Evolutionary conservation across 2,329 filamentous ascomycete species (phyloP).

Genomic region (Botrytis fabae): DNA sequence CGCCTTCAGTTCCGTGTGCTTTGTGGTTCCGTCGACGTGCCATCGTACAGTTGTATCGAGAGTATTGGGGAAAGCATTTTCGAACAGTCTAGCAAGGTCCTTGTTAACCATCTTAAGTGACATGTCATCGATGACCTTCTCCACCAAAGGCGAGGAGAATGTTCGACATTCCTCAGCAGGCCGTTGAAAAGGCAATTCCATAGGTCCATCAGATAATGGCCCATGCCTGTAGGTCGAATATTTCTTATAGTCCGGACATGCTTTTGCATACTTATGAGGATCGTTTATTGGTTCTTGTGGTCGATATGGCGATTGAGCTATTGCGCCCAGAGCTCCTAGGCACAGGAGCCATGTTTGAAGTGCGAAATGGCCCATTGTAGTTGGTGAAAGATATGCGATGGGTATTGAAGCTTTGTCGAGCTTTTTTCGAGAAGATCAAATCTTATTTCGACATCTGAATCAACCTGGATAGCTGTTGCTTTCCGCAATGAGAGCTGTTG

Average conservation of each 20-base stretch:
- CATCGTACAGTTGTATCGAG: slow-evolving; percentile 71
- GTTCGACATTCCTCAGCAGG: slow-evolving; percentile 81
- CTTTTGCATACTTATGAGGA: slow-evolving; percentile 29
- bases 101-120: slow-evolving; percentile 77
- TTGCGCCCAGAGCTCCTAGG: slow-evolving; percentile 14
- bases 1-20: slow-evolving; percentile 44
- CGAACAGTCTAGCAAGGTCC: slow-evolving; percentile 88
- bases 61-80: slow-evolving; percentile 88
- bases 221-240: slow-evolving; percentile 52
- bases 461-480: neutral
- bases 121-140: slow-evolving; percentile 82
- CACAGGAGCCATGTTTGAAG: slow-evolving; percentile 13
- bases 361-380: neutral
- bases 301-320: slow-evolving; percentile 23
- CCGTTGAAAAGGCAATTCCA: slow-evolving; percentile 81
- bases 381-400: neutral
- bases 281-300: slow-evolving; percentile 12
- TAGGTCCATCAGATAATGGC: slow-evolving; percentile 76
- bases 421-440: neutral
- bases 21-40: slow-evolving; percentile 58
- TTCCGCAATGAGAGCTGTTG: neutral
- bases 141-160: slow-evolving; percentile 82
- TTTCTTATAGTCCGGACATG: slow-evolving; percentile 42
- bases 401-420: neutral
- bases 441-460: slow-evolving; percentile 2